Evolutionary conservation across 2,329 filamentous ascomycete species (phyloP).

Genomic region (Nothophoma quercina): DNA sequence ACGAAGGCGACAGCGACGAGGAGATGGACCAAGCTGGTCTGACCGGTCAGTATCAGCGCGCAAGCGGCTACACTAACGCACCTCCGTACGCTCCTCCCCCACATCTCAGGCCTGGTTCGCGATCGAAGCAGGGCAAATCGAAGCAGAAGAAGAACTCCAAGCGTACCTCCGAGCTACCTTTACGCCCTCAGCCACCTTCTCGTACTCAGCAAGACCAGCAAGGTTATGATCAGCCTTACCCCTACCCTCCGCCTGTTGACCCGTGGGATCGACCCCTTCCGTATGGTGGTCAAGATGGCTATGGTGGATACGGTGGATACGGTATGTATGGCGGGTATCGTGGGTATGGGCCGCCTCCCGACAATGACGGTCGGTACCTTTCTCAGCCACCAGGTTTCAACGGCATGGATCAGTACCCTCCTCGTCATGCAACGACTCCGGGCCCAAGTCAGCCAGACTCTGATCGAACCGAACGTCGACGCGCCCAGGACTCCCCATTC

Average conservation of each 20-base stretch:
- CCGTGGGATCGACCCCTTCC: constrained; percentile 13
- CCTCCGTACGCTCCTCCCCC: constrained; percentile 3
- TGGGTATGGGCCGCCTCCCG: not conserved
- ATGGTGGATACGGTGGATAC: constrained; percentile 15
- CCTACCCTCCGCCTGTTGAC: constrained; percentile 5
- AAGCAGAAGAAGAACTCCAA: constrained; percentile 16
- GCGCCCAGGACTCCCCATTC: not conserved
- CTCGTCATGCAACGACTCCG: constrained; percentile 3
- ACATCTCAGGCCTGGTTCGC: not conserved
- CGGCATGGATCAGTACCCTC: constrained; percentile 6
- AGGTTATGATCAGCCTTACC: constrained; percentile 1
- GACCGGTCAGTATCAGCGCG: constrained; percentile 8
- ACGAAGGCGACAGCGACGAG: constrained; percentile 9
- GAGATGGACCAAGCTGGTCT: constrained; percentile 10
- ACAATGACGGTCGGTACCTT: not conserved
- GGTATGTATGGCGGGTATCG: constrained; percentile 3
- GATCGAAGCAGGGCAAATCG: not conserved
- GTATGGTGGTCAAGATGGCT: constrained; percentile 9
- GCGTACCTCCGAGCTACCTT: not conserved
- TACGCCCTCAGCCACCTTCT: not conserved
- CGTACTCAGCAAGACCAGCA: not conserved
- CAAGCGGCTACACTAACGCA: constrained; percentile 18
- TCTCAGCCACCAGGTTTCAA: constrained; percentile 3
- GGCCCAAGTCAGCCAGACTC: constrained; percentile 2
- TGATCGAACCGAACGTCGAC: not conserved